Percentiles rank a stretch among this genome's conserved stretches.
Evolutionary conservation across 2,329 filamentous ascomycete genomes (phyloP).

Genomic region (Fusarium nodosum): DNA sequence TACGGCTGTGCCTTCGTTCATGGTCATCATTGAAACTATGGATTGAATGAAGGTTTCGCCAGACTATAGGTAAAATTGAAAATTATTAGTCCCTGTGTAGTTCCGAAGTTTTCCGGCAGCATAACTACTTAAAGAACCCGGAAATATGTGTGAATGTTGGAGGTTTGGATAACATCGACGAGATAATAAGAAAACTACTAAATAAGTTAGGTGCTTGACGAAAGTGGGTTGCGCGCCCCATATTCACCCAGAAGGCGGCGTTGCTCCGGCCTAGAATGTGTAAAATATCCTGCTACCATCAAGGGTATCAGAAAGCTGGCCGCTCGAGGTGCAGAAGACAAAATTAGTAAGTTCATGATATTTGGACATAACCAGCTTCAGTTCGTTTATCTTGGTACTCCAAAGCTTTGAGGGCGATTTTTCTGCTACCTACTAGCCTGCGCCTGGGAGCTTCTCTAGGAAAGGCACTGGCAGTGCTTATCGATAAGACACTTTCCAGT

Average conservation of each 20-base stretch:
- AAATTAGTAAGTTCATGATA: too few relatives aligned
- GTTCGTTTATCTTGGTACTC: too few relatives aligned
- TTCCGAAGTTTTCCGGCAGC: background rate
- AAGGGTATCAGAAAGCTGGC: too few relatives aligned
- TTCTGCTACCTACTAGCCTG: background rate
- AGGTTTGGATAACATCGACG: background rate
- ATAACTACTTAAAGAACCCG: background rate
- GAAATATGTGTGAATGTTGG: background rate
- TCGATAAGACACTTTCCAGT: slow-evolving; percentile 24
- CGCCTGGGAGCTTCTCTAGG: slow-evolving; percentile 21
- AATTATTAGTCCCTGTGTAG: background rate
- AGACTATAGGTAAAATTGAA: too few relatives aligned
- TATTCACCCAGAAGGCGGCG: slow-evolving; percentile 27
- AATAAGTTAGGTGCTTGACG: background rate
- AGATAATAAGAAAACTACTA: slow-evolving; percentile 2
- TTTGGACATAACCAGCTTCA: too few relatives aligned
- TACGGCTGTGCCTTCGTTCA: too few relatives aligned
- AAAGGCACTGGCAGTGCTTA: slow-evolving; percentile 2
- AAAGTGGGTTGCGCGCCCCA: slow-evolving; percentile 23
- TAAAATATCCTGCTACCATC: background rate
- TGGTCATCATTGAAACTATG: background rate
- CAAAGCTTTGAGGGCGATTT: too few relatives aligned
- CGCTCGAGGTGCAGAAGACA: too few relatives aligned
- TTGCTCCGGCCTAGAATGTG: slow-evolving; percentile 16
- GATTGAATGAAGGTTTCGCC: background rate